phyloP scores from a whole-genome alignment of 176 grass and related monocot genomes.

The Stipa capillata region DNA sequence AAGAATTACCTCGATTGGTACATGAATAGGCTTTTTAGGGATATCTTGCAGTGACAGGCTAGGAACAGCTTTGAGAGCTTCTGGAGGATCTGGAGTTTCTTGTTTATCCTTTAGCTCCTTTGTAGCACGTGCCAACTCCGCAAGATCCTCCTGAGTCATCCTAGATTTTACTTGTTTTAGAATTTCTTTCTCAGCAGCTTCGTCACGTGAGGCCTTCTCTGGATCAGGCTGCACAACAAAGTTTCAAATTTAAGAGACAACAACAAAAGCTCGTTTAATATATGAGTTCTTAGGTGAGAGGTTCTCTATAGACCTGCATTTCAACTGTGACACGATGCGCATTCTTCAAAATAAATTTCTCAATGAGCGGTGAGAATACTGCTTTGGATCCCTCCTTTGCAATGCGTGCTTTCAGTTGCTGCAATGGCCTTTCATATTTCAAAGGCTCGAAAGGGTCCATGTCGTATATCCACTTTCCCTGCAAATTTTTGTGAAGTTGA shows the following conservation, averaged over 20 bases:
- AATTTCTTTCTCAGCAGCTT: slow-evolving; percentile 79
- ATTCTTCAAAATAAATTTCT: slow-evolving; percentile 89
- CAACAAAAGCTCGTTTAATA: neutral
- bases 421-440: slow-evolving; percentile 84
- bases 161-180: slow-evolving; percentile 68
- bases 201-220: slow-evolving; percentile 78
- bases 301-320: slow-evolving; percentile 60
- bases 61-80: slow-evolving; percentile 90
- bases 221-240: slow-evolving; percentile 71
- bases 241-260: neutral
- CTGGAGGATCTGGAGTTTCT: slow-evolving; percentile 94
- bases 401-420: slow-evolving; percentile 85
- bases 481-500: slow-evolving; percentile 29
- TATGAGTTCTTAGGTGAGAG: neutral
- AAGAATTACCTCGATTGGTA: slow-evolving; percentile 76
- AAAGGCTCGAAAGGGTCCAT: slow-evolving; percentile 98
- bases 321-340: slow-evolving; percentile 78
- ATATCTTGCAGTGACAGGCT: slow-evolving; percentile 86
- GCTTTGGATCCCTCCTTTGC: slow-evolving; percentile 73
- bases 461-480: slow-evolving; percentile 99
- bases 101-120: slow-evolving; percentile 88
- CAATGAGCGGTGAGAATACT: slow-evolving; percentile 84
- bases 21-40: slow-evolving; percentile 73
- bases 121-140: slow-evolving; percentile 77
- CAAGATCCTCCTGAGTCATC: slow-evolving; percentile 91